Conservation (phyloP, 2,329 filamentous ascomycete species). For the Teratosphaeria viscida region DNA sequence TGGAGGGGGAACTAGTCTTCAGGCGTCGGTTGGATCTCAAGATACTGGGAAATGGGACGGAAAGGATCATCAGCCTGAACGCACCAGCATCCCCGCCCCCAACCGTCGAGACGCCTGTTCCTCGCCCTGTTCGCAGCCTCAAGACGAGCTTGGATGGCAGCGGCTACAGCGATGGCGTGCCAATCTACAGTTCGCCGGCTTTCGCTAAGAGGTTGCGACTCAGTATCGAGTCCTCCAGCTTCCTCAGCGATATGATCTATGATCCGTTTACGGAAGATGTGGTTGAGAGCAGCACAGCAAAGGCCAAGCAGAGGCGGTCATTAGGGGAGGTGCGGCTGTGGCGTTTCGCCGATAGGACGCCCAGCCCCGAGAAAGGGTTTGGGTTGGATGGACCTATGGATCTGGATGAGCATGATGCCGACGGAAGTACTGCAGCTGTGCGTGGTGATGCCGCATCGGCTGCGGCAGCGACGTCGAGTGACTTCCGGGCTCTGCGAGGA, state of each 20-base stretch:
- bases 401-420: neutral
- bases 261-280: constrained; percentile 59
- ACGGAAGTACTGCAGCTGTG: neutral
- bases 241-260: constrained; percentile 50
- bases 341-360: constrained; percentile 62
- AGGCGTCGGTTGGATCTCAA: constrained; percentile 26
- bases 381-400: neutral
- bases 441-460: neutral
- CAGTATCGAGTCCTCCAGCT: constrained; percentile 49
- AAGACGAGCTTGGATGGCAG: constrained; percentile 9
- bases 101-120: constrained; percentile 2
- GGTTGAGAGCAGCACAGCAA: constrained; percentile 42
- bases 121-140: neutral
- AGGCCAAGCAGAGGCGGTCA: constrained; percentile 61
- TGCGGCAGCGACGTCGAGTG: neutral
- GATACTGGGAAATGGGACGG: constrained; percentile 13
- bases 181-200: constrained; percentile 54
- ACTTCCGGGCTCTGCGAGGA: neutral
- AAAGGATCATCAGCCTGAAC: constrained; percentile 4
- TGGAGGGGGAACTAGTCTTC: constrained; percentile 49
- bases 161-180: constrained; percentile 13
- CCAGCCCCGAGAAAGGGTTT: constrained; percentile 51
- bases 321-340: constrained; percentile 59
- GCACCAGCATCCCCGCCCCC: neutral
- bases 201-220: constrained; percentile 63